Evolutionary conservation across 129 eudicot genomes (phyloP), one percentile per base, ranked within the genome.

Genomic region (Gnaphalium uliginosum): DNA sequence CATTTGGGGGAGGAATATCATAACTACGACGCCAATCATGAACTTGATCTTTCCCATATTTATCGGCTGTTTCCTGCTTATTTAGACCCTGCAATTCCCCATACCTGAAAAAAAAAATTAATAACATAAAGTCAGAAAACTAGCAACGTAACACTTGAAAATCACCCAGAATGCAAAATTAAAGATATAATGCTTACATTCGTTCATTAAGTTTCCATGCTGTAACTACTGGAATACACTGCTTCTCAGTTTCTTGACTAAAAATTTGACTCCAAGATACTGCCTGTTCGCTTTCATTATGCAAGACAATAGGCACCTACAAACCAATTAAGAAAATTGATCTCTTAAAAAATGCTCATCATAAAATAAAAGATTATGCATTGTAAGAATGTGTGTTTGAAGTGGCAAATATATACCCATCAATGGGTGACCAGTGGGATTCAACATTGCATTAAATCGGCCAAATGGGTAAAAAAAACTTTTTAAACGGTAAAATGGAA

Each of bases 131-230:
- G 9, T 66, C 26, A 4, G 23, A 30, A 67, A 0, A 61, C 26
- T n/a, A 23, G 17, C 24, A 1, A n/a, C 6, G 5, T 14, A 73
- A 22, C 54, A 6, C 4, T n/a, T 27, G 39, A 35, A 15, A 22
- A 35, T 23, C 4, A 2, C 23, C 13, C 2, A 11, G 26, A 54
- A 64, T n/a, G 64, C 2, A 6, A 69, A 54, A 35, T 29, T 0
- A 18, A 33, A 41, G 22, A 72, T 17, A 46, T 54, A 54, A 76
- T 3, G 8, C 73, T 84, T 71, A 95, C 99, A 95, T 95, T 91
- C 99, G 82, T 83, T 95, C 97, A 68, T 95, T 95, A 57, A 95
- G 82, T 80, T 95, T 97, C 99, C 99, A 95, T 7, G 99, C 99
- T 41, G 99, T 89, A 78, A 89, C 77, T 69, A 95, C 99, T 30